Percentiles rank a stretch among this genome's conserved stretches.
Evolutionary conservation across 805 yeast genomes (phyloP).

Genomic region (Suhomyces sp.): DNA sequence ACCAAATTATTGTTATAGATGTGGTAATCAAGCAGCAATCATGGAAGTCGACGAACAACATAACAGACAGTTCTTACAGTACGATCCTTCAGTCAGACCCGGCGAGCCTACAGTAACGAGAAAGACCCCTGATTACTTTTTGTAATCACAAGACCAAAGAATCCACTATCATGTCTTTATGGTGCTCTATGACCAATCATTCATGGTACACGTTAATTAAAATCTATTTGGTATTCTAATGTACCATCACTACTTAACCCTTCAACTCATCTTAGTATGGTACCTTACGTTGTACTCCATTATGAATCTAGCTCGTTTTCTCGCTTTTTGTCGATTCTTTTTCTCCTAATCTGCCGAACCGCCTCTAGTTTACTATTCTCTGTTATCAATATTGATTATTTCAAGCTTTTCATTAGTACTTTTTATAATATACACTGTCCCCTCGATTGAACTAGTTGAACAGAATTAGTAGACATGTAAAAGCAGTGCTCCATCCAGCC

Average conservation of each 20-base stretch:
- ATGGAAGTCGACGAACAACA: constrained; percentile 97
- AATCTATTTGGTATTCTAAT: background rate
- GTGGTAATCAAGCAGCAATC: constrained; percentile 97
- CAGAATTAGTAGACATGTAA: background rate
- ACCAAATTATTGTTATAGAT: constrained; percentile 94
- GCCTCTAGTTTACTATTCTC: constrained; percentile 2
- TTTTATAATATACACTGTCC: constrained; percentile 3
- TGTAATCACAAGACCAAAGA: constrained; percentile 36
- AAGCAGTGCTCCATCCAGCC: background rate
- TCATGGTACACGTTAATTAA: background rate
- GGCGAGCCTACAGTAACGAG: constrained; percentile 97
- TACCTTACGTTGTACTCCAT: background rate
- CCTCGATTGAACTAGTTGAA: background rate
- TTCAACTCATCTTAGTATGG: background rate
- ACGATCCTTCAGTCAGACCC: constrained; percentile 95
- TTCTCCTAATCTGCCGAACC: background rate
- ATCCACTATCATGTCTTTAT: background rate
- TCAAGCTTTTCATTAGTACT: constrained; percentile 1
- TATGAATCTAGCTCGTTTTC: background rate
- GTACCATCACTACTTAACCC: background rate
- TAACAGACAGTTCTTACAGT: constrained; percentile 87
- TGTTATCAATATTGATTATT: constrained; percentile 1
- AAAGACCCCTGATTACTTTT: constrained; percentile 95
- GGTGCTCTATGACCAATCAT: background rate
- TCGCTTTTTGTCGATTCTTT: background rate